Conservation (phyloP, 2,329 filamentous ascomycete species). For the Meredithiella fracta region DNA sequence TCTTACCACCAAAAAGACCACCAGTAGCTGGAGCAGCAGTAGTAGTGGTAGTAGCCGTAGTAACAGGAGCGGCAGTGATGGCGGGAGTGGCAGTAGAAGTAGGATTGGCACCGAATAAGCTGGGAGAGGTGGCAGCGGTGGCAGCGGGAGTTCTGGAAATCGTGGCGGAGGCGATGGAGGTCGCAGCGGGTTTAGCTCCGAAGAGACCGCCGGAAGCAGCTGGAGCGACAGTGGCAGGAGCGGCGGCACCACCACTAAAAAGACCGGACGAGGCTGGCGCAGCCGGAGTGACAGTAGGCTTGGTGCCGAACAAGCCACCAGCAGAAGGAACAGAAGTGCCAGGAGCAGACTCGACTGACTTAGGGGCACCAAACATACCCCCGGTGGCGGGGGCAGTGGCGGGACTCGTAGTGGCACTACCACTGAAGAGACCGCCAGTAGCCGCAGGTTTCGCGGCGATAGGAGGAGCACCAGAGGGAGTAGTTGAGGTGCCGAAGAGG, state of each 20-base stretch:
- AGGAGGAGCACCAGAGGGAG: slow-evolving; percentile 18
- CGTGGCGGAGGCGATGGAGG: slow-evolving; percentile 16
- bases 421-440: slow-evolving; percentile 16
- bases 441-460: slow-evolving; percentile 15
- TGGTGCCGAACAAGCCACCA: slow-evolving; percentile 26
- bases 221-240: slow-evolving; percentile 26
- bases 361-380: slow-evolving; percentile 15
- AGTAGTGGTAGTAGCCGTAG: slow-evolving; percentile 13
- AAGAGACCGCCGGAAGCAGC: slow-evolving; percentile 34
- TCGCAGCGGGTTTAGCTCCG: slow-evolving; percentile 17
- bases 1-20: slow-evolving; percentile 28
- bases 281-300: slow-evolving; percentile 22
- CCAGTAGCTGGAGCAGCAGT: neutral
- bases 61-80: slow-evolving; percentile 7
- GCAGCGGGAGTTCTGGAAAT: slow-evolving; percentile 13
- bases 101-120: slow-evolving; percentile 17
- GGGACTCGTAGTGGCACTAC: slow-evolving; percentile 10
- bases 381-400: slow-evolving; percentile 10
- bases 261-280: slow-evolving; percentile 9
- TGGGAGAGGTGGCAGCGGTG: slow-evolving; percentile 18
- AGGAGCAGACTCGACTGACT: slow-evolving; percentile 12
- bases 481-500: slow-evolving; percentile 14
- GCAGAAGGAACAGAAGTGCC: slow-evolving; percentile 1
- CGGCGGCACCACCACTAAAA: neutral
- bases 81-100: slow-evolving; percentile 6